phyloP scores from a whole-genome alignment of 1,284 basidiomycete genomes.

The Ganoderma sinense region DNA sequence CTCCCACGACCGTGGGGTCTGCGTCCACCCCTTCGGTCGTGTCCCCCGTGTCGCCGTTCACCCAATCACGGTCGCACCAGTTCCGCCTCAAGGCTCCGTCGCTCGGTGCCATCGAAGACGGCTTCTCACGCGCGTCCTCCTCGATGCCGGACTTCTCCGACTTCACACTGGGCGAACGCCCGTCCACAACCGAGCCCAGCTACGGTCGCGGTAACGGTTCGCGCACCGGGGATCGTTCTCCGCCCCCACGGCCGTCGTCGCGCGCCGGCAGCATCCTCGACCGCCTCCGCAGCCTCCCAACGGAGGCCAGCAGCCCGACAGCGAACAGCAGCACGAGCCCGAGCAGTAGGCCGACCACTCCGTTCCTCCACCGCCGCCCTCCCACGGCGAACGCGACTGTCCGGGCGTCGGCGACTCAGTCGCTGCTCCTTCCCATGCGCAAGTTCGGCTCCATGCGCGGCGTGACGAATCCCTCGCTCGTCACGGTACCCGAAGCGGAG shows the following conservation, averaged over 20 bases:
- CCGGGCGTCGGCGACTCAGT: conserved; percentile 11
- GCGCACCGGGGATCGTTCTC: not conserved
- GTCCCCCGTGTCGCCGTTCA: not conserved
- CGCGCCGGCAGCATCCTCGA: conserved; percentile 7
- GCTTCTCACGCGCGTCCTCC: conserved; percentile 5
- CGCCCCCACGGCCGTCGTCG: not conserved
- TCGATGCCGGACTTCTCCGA: conserved; percentile 16
- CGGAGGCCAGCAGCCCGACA: not conserved
- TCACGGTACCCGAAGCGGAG: conserved; percentile 19
- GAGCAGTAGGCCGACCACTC: not conserved
- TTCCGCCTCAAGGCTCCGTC: not conserved
- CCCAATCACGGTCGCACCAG: not conserved
- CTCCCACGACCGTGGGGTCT: not conserved
- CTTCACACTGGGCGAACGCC: not conserved
- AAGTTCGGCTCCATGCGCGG: conserved; percentile 9
- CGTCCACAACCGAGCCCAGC: not conserved
- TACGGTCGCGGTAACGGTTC: not conserved
- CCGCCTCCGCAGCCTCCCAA: not conserved
- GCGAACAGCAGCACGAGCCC: not conserved
- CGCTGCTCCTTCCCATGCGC: conserved; percentile 2
- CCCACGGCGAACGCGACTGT: conserved; percentile 11
- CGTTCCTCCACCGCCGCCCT: conserved; percentile 1
- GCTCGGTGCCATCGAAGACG: not conserved
- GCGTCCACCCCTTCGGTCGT: not conserved
- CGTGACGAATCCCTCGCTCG: conserved; percentile 17